phyloP scores from a whole-genome alignment of 2,329 filamentous ascomycete species.

The Curvularia sp. region DNA sequence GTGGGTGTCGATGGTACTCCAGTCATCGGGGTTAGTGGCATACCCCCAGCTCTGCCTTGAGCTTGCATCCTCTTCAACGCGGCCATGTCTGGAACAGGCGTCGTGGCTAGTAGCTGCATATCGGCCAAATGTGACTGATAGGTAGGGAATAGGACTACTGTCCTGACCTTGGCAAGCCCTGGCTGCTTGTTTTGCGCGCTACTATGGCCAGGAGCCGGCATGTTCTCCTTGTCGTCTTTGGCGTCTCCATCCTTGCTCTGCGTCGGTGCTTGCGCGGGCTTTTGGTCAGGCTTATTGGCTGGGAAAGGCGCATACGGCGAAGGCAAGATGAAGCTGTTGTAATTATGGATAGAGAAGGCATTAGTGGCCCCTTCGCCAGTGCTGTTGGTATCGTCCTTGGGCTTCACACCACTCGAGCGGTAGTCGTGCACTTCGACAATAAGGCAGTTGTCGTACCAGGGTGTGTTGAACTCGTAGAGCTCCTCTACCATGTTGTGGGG shows the following conservation, averaged over 20 bases:
- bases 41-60: slow-evolving; percentile 56
- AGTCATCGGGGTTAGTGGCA: slow-evolving; percentile 71
- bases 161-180: slow-evolving; percentile 66
- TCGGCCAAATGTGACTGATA: slow-evolving; percentile 77
- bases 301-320: slow-evolving; percentile 83
- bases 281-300: slow-evolving; percentile 35
- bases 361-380: slow-evolving; percentile 66
- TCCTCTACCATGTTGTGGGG: slow-evolving; percentile 89
- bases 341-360: slow-evolving; percentile 89
- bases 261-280: slow-evolving; percentile 33
- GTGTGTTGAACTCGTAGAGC: slow-evolving; percentile 72
- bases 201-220: slow-evolving; percentile 61
- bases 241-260: slow-evolving; percentile 30
- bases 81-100: slow-evolving; percentile 63
- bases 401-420: slow-evolving; percentile 69
- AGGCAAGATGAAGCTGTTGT: slow-evolving; percentile 87
- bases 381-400: slow-evolving; percentile 56
- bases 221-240: slow-evolving; percentile 64
- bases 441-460: slow-evolving; percentile 89
- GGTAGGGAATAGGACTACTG: slow-evolving; percentile 86
- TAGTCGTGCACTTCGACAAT: slow-evolving; percentile 96
- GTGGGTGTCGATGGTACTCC: slow-evolving; percentile 63
- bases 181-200: slow-evolving; percentile 55
- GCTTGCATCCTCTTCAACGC: slow-evolving; percentile 59
- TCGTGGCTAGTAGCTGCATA: slow-evolving; percentile 76